A percentile compares a stretch with the other conserved stretches of the same genome.
These are phyloP conservation scores for Vaccinium corymbosum DNA, from an alignment of 148 eudicot species.

Conservation along the genomic window DNA sequence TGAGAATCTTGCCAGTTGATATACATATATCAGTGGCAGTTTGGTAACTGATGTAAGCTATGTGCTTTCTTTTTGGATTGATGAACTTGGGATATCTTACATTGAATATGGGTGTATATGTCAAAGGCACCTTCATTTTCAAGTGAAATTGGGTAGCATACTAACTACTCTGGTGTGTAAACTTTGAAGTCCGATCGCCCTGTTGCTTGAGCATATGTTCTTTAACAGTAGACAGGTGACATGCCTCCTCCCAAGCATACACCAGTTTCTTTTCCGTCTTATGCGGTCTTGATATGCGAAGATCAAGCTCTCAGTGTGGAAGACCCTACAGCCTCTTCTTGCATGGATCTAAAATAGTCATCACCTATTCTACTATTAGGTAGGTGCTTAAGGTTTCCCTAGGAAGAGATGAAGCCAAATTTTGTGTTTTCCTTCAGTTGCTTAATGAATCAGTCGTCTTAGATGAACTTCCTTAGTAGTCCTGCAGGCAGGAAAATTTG, in stretches of 20 bases:
- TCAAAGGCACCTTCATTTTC: neutral
- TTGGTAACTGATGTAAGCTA: slow-evolving; percentile 6
- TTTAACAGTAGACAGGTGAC: neutral
- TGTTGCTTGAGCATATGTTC: neutral
- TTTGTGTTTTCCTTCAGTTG: neutral
- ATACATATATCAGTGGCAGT: neutral
- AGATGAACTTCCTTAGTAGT: neutral
- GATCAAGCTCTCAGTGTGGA: neutral
- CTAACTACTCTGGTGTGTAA: neutral
- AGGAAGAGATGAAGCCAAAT: neutral
- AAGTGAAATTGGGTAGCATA: neutral
- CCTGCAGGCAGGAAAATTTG: neutral
- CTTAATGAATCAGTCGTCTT: neutral
- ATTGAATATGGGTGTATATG: slow-evolving; percentile 2
- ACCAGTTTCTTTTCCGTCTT: neutral
- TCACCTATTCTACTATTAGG: neutral
- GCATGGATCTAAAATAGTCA: neutral
- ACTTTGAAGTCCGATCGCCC: neutral
- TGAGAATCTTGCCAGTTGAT: neutral
- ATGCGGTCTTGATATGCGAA: neutral
- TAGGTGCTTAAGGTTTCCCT: neutral
- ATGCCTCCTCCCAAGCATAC: neutral
- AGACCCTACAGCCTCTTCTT: neutral
- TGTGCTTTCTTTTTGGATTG: neutral
- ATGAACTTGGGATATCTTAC: neutral